Percentiles rank a stretch among this genome's conserved stretches.
Conservation (phyloP, 129 eudicot species). For the Logfia minima region DNA sequence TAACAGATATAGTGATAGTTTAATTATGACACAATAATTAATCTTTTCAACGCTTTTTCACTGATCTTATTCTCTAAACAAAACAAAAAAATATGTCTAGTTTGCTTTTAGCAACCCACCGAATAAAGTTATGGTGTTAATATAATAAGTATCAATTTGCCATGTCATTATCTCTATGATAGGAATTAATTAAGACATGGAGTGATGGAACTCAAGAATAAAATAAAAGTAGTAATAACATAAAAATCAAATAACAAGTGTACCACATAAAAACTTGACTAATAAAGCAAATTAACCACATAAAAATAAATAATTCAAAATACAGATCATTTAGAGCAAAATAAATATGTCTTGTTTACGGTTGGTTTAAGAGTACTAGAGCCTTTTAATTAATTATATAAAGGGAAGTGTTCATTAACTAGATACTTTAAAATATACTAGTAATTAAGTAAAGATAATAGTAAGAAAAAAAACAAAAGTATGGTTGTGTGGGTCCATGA, state of each 20-base stretch:
- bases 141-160: not conserved
- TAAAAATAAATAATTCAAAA: not conserved
- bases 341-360: not conserved
- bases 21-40: not conserved
- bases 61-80: not conserved
- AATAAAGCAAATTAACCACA: not conserved
- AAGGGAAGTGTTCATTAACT: not conserved
- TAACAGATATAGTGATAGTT: no score
- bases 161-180: not conserved
- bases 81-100: no score
- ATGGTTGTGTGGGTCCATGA: conserved; percentile 18
- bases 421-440: not conserved
- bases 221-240: no score
- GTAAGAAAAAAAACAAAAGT: not conserved
- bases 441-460: not conserved
- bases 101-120: not conserved
- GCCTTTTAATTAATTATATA: conserved; percentile 1
- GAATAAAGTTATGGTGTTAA: not conserved
- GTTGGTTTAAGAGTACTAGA: not conserved
- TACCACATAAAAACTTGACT: no score
- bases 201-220: no score
- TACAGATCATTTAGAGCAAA: not conserved
- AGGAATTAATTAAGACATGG: no score
- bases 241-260: no score
- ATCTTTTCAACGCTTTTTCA: not conserved